Evolutionary conservation across 371 early-diverging fungal species (phyloP).

Genomic region (Dichotomocladium elegans): DNA sequence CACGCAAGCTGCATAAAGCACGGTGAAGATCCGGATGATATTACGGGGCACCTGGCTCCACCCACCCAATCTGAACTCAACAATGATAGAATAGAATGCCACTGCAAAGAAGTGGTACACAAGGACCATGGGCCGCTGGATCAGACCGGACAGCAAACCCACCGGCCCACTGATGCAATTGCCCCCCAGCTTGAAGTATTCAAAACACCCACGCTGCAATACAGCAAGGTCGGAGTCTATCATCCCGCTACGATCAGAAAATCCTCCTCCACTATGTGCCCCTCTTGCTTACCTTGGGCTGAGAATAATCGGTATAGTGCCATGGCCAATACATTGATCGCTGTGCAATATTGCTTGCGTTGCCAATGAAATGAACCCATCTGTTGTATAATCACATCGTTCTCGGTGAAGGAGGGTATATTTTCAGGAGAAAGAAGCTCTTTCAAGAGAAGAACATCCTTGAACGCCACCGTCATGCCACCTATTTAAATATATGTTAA

Average conservation of each 20-base stretch:
- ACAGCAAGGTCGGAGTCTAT: conserved; percentile 44
- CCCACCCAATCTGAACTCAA: conserved; percentile 38
- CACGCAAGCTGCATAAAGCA: conserved; percentile 53
- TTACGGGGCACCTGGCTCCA: conserved; percentile 31
- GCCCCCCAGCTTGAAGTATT: conserved; percentile 84
- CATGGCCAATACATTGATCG: conserved; percentile 88
- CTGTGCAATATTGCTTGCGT: conserved; percentile 70
- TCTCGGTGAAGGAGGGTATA: conserved; percentile 51
- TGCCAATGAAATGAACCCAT: conserved; percentile 72
- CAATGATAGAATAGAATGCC: conserved; percentile 65
- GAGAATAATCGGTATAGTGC: conserved; percentile 88
- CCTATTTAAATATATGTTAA: too few species aligned
- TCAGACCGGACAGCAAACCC: conserved; percentile 76
- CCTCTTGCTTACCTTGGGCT: conserved; percentile 31
- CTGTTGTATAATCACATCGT: conserved; percentile 49
- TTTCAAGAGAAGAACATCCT: conserved; percentile 76
- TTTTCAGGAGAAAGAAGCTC: conserved; percentile 48
- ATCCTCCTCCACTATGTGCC: too few species aligned
- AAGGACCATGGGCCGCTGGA: conserved; percentile 63
- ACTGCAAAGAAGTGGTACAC: conserved; percentile 83
- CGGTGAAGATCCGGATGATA: conserved; percentile 34
- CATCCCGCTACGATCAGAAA: neutral
- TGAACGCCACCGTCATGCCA: conserved; percentile 95
- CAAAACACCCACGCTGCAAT: conserved; percentile 84
- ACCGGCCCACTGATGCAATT: conserved; percentile 77